phyloP scores from a whole-genome alignment of 164 flowering plant species.

The Tinospora cordifolia region DNA sequence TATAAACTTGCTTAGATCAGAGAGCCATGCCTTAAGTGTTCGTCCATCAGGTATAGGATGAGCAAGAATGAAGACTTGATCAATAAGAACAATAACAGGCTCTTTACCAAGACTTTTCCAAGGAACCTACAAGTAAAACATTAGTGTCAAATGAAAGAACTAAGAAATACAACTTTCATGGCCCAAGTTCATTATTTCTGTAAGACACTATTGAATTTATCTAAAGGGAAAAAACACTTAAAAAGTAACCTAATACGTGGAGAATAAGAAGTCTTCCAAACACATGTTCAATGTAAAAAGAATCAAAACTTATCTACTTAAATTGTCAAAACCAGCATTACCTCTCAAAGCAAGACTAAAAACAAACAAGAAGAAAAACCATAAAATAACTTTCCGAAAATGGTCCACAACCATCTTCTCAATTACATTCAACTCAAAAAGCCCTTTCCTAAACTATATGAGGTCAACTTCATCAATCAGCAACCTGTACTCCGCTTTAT shows the following conservation, averaged over 20 bases:
- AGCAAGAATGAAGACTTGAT: conserved; percentile 90
- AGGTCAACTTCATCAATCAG: too few species aligned
- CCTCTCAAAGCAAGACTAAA: too few species aligned
- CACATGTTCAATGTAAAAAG: background rate
- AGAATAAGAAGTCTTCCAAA: too few species aligned
- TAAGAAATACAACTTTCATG: too few species aligned
- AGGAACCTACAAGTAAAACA: conserved; percentile 58
- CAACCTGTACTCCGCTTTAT: too few species aligned
- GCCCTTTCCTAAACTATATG: too few species aligned
- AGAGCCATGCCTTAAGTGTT: conserved; percentile 46
- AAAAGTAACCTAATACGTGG: too few species aligned
- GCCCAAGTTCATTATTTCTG: too few species aligned
- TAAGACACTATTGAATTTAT: background rate
- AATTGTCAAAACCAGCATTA: background rate
- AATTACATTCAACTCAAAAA: too few species aligned
- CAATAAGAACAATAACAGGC: conserved; percentile 93
- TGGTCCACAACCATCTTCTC: too few species aligned
- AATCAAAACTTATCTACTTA: background rate
- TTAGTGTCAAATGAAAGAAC: background rate
- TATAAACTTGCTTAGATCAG: background rate
- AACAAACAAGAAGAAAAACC: too few species aligned
- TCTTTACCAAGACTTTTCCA: conserved; percentile 99
- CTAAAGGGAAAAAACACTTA: background rate
- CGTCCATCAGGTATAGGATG: conserved; percentile 70
- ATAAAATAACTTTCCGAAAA: too few species aligned